phyloP scores from a whole-genome alignment of 176 grass and related monocot species.

The Oryza rufipogon region DNA sequence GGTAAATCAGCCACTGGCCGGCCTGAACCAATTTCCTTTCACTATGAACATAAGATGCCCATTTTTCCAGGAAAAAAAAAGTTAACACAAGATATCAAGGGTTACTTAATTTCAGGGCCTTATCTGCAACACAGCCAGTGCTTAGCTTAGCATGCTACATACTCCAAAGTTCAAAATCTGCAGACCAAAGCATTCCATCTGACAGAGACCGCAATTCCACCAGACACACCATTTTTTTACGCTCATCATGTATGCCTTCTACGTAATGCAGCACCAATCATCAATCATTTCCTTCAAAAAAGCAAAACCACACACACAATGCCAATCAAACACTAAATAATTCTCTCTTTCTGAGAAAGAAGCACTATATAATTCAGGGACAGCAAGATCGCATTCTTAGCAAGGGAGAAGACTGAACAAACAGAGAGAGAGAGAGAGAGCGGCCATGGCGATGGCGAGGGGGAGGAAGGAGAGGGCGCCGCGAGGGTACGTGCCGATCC shows the following conservation, averaged over 20 bases:
- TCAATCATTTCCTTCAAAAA: too few species aligned
- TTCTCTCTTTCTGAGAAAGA: not conserved
- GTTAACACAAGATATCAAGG: too few species aligned
- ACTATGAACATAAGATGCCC: not conserved
- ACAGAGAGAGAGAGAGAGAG: not conserved
- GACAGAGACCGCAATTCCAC: not conserved
- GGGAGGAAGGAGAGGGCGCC: slow-evolving; percentile 47
- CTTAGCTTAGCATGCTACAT: not conserved
- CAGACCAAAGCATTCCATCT: not conserved
- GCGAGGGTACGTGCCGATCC: slow-evolving; percentile 63
- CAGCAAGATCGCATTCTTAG: not conserved
- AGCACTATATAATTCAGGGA: slow-evolving; percentile 35
- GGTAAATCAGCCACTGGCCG: not conserved
- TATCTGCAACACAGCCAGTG: not conserved
- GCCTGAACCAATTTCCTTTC: not conserved
- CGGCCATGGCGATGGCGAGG: slow-evolving; percentile 22
- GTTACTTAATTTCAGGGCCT: not conserved
- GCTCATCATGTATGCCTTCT: slow-evolving; percentile 34
- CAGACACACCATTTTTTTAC: slow-evolving; percentile 2
- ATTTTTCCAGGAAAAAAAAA: not conserved
- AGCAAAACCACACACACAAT: too few species aligned
- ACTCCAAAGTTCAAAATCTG: slow-evolving; percentile 2
- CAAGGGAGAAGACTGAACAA: not conserved
- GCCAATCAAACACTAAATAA: not conserved
- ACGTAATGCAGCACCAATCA: slow-evolving; percentile 8